phyloP scores from a whole-genome alignment of 495 filamentous ascomycete species.

The Aspergillus conjunctus region DNA sequence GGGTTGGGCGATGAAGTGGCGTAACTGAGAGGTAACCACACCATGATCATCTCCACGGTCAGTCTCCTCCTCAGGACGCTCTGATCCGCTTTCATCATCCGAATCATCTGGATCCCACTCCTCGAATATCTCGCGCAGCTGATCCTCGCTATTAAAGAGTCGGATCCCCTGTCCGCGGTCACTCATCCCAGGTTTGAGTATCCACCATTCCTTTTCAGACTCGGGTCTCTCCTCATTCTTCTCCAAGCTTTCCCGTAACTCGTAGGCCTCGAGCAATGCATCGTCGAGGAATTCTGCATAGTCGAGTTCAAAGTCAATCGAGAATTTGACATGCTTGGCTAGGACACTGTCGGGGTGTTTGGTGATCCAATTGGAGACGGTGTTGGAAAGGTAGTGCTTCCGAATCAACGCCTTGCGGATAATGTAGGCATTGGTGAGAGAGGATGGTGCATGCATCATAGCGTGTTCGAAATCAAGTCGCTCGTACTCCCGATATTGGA shows the following conservation, averaged over 20 bases:
- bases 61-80: conserved; percentile 35
- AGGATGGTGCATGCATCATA: conserved; percentile 58
- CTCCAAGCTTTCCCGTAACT: conserved; percentile 73
- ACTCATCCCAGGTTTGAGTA: conserved; percentile 95
- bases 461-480: conserved; percentile 77
- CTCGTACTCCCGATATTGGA: conserved; percentile 91
- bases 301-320: conserved; percentile 87
- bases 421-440: conserved; percentile 78
- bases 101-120: conserved; percentile 75
- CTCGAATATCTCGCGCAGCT: conserved; percentile 82
- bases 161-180: conserved; percentile 91
- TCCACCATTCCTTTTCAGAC: conserved; percentile 86
- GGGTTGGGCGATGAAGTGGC: conserved; percentile 94
- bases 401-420: conserved; percentile 97
- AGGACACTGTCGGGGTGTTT: conserved; percentile 78
- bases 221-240: conserved; percentile 56
- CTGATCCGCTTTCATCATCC: conserved; percentile 40
- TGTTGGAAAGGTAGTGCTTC: conserved; percentile 87
- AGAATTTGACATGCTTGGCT: conserved; percentile 65
- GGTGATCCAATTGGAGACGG: conserved; percentile 74
- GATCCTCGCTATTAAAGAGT: conserved; percentile 79
- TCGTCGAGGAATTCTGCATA: conserved; percentile 97
- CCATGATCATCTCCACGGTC: conserved; percentile 42
- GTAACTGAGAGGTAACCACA: conserved; percentile 85
- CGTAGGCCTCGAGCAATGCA: conserved; percentile 83